These are phyloP conservation scores for Synchytrium microbalum DNA, from an alignment of 371 early-diverging fungal species.

Conservation along the genomic window DNA sequence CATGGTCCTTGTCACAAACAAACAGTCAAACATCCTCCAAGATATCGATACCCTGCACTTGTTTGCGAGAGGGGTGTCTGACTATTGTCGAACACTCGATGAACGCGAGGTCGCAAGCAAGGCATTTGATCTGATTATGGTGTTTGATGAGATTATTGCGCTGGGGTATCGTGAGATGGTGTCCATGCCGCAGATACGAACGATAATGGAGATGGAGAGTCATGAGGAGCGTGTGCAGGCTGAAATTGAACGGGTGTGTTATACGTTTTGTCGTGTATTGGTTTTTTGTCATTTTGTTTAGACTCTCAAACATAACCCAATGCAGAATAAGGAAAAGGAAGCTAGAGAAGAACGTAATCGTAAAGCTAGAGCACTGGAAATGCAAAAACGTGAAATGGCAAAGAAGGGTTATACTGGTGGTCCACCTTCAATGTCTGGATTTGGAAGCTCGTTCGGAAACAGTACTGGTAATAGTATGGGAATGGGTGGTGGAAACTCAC, in stretches of 20 bases:
- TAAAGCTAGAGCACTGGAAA: conserved; percentile 82
- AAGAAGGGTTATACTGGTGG: conserved; percentile 54
- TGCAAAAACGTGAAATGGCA: conserved; percentile 73
- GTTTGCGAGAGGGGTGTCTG: conserved; percentile 86
- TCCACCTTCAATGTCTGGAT: conserved; percentile 9
- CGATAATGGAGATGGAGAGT: conserved; percentile 91
- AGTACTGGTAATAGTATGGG: conserved; percentile 10
- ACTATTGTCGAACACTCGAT: conserved; percentile 54
- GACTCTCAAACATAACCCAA: not conserved
- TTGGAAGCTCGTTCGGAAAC: conserved; percentile 23
- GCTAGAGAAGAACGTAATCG: conserved; percentile 92
- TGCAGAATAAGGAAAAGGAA: conserved; percentile 89
- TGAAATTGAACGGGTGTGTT: conserved; percentile 74
- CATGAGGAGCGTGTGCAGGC: conserved; percentile 95
- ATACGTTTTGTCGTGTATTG: conserved; percentile 3
- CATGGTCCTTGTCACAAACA: conserved; percentile 80
- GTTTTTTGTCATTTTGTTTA: not conserved
- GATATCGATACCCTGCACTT: conserved; percentile 91
- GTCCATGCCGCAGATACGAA: conserved; percentile 75
- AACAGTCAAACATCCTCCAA: conserved; percentile 84
- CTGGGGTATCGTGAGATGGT: conserved; percentile 77
- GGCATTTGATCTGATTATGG: conserved; percentile 79
- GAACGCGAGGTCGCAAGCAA: conserved; percentile 47
- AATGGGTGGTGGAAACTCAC: conserved; percentile 4
- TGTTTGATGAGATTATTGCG: conserved; percentile 94